Percentiles rank a stretch among this genome's conserved stretches.
Evolutionary conservation across 768 basidiomycete species (phyloP).

Genomic region (Phaeolepiota aurea): DNA sequence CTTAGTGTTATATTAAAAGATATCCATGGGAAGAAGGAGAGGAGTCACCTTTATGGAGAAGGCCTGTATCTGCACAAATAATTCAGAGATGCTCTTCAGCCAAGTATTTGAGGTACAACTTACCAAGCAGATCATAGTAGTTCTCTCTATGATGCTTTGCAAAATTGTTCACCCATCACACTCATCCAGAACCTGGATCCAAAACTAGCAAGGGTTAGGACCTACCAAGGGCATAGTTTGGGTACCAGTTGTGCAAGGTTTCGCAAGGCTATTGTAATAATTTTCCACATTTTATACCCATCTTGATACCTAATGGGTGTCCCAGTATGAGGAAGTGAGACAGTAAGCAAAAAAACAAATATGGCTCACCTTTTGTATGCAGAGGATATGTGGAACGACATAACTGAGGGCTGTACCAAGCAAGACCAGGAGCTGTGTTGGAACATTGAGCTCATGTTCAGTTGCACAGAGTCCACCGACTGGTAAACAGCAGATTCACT

Average conservation of each 20-base stretch:
- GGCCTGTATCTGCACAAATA: slow-evolving; percentile 69
- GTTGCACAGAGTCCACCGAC: slow-evolving; percentile 17
- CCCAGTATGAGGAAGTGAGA: not conserved
- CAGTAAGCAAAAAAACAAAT: not conserved
- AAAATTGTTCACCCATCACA: slow-evolving; percentile 26
- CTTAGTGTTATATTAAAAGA: slow-evolving; percentile 15
- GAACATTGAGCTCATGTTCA: slow-evolving; percentile 34
- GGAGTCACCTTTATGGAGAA: slow-evolving; percentile 53
- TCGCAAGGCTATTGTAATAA: slow-evolving; percentile 45
- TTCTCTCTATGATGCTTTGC: slow-evolving; percentile 61
- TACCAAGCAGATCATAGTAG: slow-evolving; percentile 64
- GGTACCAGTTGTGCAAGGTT: slow-evolving; percentile 52
- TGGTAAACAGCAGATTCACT: not conserved
- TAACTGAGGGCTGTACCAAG: slow-evolving; percentile 65
- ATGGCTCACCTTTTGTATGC: slow-evolving; percentile 52
- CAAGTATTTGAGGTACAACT: no score
- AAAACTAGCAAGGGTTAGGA: slow-evolving; percentile 27
- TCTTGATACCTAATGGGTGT: slow-evolving; percentile 67
- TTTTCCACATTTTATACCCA: slow-evolving; percentile 66
- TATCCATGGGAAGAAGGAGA: not conserved
- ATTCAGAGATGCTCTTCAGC: no score
- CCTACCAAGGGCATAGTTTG: slow-evolving; percentile 3
- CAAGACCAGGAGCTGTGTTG: slow-evolving; percentile 53
- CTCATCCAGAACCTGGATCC: slow-evolving; percentile 45
- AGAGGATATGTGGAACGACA: slow-evolving; percentile 66